Base-by-base conservation (phyloP, 208 protist species). In the Herpetomonas tarakana region DNA sequence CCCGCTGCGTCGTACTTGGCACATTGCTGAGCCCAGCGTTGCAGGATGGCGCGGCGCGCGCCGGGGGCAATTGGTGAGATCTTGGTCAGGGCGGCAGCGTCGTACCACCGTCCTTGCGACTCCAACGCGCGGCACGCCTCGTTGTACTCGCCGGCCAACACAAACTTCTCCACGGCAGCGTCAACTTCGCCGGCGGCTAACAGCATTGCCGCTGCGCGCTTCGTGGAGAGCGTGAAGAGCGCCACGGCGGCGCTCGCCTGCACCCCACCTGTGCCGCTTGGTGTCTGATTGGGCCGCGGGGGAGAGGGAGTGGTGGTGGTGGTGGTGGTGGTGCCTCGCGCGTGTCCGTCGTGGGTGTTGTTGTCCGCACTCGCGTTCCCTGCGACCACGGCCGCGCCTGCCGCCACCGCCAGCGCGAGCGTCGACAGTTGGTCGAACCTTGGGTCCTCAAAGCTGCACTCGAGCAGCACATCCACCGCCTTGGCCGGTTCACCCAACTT, bases 81-180 rank as follows among this genome's bases (percentile, higher is more conserved):
- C 39, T 80, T 88, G 21, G 84, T 67, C 16, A 94, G 60, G 24
- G 71, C 56, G 9, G 78, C 76, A 1, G 81, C 81, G n/a, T 82
- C 80, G 25, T 58, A 61, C 88, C 88, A 94, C 14, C 66, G 71
- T 0, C 76, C 79, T 24, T 79, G 81, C 21, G 82, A 85, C 64
- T 94, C 81, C 30, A 88, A 71, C 6, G 76, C 70, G 19, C 80
- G 61, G 52, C 62, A 74, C 25, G 88, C 84, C 45, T 83, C 83
- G 51, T 68, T 72, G 47, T 74, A 71, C 52, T 94, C 81, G 35
- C 76, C 72, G 2, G 75, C 81, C 0, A 94, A 54, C 7, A 88
- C 41, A 30, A 81, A 82, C 59, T 91, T 91, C 60, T 94, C 88
- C 44, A 88, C 82, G 14, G 88, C 82, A 25, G 52, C 76, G 21